These are phyloP conservation scores for Debaryomyces maramus DNA, from an alignment of 805 yeast species.

Conservation along the genomic window DNA sequence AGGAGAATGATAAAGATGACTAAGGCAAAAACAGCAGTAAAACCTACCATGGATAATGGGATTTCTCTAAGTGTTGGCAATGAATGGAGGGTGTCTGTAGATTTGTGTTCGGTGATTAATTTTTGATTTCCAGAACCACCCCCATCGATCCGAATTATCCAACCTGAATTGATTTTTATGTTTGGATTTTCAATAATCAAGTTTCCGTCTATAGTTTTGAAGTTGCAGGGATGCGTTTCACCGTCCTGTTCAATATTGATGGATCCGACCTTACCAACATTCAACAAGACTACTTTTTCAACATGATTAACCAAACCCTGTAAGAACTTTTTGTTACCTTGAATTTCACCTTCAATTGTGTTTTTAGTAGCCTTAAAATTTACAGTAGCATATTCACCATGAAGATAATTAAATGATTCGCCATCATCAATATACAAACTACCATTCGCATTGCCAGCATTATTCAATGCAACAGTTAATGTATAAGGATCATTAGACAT, in stretches of 20 bases:
- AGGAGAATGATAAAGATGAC: background rate
- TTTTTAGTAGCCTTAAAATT: conserved; percentile 39
- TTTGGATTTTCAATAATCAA: conserved; percentile 49
- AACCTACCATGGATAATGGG: too few species aligned
- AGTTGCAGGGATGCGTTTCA: conserved; percentile 33
- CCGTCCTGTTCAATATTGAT: conserved; percentile 39
- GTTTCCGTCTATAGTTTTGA: conserved; percentile 13
- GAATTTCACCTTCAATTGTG: conserved; percentile 18
- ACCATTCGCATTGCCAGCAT: conserved; percentile 53
- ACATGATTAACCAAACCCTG: conserved; percentile 34
- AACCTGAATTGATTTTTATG: conserved; percentile 44
- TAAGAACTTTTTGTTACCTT: conserved; percentile 8
- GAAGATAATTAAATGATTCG: conserved; percentile 56
- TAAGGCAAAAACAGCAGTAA: background rate
- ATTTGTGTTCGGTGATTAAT: too few species aligned
- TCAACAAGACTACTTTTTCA: conserved; percentile 57
- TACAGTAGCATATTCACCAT: conserved; percentile 51
- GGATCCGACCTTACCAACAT: conserved; percentile 18
- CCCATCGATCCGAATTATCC: conserved; percentile 43
- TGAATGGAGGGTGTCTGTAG: too few species aligned
- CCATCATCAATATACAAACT: conserved; percentile 83
- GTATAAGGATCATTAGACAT: conserved; percentile 84
- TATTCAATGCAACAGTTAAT: conserved; percentile 57
- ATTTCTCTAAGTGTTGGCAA: too few species aligned
- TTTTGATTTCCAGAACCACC: too few species aligned